Evolutionary conservation across 176 grass and related monocot genomes (phyloP).

Genomic region (Alloteropsis semialata): DNA sequence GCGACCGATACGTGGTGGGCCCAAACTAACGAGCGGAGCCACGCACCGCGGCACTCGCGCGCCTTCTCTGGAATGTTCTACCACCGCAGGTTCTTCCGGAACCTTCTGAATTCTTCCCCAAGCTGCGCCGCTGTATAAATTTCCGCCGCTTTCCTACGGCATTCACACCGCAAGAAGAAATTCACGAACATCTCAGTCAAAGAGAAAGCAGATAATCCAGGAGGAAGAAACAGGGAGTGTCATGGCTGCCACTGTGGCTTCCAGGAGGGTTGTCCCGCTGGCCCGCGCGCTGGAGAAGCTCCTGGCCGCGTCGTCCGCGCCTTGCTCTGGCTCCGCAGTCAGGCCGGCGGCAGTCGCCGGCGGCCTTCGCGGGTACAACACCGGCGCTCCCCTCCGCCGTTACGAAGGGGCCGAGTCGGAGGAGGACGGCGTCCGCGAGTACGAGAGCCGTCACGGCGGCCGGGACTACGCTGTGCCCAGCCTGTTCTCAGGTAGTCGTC

Average conservation of each 20-base stretch:
- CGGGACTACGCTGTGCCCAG: constrained; percentile 4
- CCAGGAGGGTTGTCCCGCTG: constrained; percentile 36
- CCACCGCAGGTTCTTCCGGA: constrained; percentile 14
- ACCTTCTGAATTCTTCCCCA: constrained; percentile 48
- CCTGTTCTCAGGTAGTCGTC: constrained; percentile 63
- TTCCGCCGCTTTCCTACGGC: background rate
- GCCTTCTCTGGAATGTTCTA: constrained; percentile 46
- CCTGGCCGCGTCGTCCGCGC: background rate
- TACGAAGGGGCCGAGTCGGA: constrained; percentile 14
- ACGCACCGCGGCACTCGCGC: background rate
- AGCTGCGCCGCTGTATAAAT: constrained; percentile 10
- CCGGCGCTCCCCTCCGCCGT: constrained; percentile 37
- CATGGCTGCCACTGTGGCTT: constrained; percentile 55
- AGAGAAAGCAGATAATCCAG: background rate
- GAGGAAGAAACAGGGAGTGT: background rate
- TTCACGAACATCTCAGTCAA: background rate
- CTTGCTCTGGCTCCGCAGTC: background rate
- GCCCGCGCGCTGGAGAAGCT: constrained; percentile 56
- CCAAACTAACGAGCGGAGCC: background rate
- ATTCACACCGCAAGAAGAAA: background rate
- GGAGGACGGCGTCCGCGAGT: background rate
- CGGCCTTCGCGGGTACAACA: constrained; percentile 42
- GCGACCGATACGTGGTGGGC: too few species aligned
- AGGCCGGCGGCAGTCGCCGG: constrained; percentile 15
- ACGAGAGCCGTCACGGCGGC: background rate